These are phyloP conservation scores for Beta macrorhiza DNA, from an alignment of 179 eudicot species.

Conservation along the genomic window DNA sequence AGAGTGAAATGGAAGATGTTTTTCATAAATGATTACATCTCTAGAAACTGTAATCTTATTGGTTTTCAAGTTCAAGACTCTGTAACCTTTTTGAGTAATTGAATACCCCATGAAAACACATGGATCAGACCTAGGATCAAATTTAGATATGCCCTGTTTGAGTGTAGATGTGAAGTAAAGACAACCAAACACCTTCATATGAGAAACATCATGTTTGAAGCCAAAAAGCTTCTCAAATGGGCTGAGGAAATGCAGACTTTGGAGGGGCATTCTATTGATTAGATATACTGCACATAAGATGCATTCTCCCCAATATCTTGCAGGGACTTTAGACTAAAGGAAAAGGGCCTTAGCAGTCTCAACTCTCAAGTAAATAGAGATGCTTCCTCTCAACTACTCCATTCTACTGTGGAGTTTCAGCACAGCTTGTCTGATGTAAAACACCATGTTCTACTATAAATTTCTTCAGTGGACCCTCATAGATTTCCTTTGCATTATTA, in stretches of 20 bases:
- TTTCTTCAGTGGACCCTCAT: neutral
- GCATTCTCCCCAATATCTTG: neutral
- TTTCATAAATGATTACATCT: neutral
- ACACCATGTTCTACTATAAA: neutral
- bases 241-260: neutral
- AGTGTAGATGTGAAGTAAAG: neutral
- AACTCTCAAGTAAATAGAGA: neutral
- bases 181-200: neutral
- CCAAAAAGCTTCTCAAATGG: neutral
- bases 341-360: neutral
- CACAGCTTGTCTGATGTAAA: neutral
- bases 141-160: neutral
- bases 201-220: neutral
- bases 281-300: neutral
- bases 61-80: neutral
- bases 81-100: neutral
- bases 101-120: neutral
- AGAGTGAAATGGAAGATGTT: neutral
- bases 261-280: neutral
- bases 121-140: neutral
- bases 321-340: neutral
- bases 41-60: neutral
- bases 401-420: neutral
- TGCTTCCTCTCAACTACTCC: neutral
- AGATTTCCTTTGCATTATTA: neutral